Evolutionary conservation across 2,329 filamentous ascomycete genomes (phyloP).

Genomic region (Clarireedia homoeocarpa): DNA sequence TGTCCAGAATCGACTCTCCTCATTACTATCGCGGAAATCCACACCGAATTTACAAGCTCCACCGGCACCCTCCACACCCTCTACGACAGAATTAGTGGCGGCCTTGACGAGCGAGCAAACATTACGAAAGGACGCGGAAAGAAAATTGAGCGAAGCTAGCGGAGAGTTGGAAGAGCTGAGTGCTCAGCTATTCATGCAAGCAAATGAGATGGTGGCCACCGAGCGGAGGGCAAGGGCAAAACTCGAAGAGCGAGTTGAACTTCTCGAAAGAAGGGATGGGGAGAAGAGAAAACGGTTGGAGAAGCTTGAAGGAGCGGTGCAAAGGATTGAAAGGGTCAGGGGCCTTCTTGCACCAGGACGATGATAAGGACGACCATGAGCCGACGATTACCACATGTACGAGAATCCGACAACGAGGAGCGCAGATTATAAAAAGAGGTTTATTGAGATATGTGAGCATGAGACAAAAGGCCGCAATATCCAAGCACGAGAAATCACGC

Average conservation of each 20-base stretch:
- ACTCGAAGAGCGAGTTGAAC: conserved; percentile 61
- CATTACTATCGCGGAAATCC: conserved; percentile 43
- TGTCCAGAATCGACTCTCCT: conserved; percentile 31
- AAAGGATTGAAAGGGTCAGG: conserved; percentile 62
- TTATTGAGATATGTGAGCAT: conserved; percentile 19
- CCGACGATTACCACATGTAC: neutral
- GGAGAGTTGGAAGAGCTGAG: conserved; percentile 73
- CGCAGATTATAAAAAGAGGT: conserved; percentile 10
- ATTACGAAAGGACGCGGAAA: conserved; percentile 62
- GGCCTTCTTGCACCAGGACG: conserved; percentile 40
- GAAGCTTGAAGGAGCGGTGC: conserved; percentile 61
- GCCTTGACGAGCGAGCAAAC: conserved; percentile 59
- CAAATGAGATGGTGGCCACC: conserved; percentile 78
- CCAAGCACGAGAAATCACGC: neutral
- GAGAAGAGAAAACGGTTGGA: conserved; percentile 65
- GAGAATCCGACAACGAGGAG: conserved; percentile 2
- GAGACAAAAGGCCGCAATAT: conserved; percentile 4
- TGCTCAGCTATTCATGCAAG: conserved; percentile 69
- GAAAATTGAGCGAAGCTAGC: conserved; percentile 56
- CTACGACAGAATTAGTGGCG: conserved; percentile 46
- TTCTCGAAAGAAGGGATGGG: conserved; percentile 60
- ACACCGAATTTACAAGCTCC: conserved; percentile 32
- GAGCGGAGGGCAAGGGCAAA: conserved; percentile 64
- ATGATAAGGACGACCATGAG: conserved; percentile 12
- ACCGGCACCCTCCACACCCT: conserved; percentile 20